Evolutionary conservation across 2,329 filamentous ascomycete genomes (phyloP).

Genomic region (Cryphonectria radicalis): DNA sequence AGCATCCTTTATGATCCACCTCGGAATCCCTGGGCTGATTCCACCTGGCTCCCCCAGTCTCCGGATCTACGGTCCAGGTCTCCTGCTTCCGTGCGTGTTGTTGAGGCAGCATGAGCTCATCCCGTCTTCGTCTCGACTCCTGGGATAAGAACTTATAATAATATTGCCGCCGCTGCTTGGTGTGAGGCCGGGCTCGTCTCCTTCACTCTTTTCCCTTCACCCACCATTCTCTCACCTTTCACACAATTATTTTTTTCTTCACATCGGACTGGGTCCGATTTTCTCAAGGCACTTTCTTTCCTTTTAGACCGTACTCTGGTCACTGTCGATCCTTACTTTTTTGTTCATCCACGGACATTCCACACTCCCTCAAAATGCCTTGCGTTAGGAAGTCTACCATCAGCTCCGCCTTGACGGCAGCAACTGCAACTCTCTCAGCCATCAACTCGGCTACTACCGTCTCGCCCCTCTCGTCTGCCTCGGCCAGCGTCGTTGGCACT

Average conservation of each 20-base stretch:
- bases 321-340: slow-evolving; percentile 10
- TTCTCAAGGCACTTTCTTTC: background rate
- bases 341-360: background rate
- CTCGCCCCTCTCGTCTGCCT: background rate
- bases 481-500: background rate
- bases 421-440: slow-evolving; percentile 26
- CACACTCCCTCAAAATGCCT: slow-evolving; percentile 20
- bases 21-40: background rate
- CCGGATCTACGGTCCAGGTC: slow-evolving; percentile 6
- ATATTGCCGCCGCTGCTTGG: background rate
- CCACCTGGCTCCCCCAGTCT: background rate
- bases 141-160: background rate
- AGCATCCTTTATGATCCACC: slow-evolving; percentile 1
- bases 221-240: no score
- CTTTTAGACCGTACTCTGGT: slow-evolving; percentile 13
- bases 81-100: background rate
- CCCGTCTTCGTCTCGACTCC: background rate
- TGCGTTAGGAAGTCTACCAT: slow-evolving; percentile 21
- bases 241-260: background rate
- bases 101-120: background rate
- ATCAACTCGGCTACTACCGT: slow-evolving; percentile 6
- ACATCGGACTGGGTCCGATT: slow-evolving; percentile 7
- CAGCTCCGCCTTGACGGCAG: slow-evolving; percentile 25
- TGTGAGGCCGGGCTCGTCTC: background rate
- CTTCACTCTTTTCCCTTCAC: background rate